phyloP scores from a whole-genome alignment of 2,329 filamentous ascomycete species.

The Trichophyton schoenleinii region DNA sequence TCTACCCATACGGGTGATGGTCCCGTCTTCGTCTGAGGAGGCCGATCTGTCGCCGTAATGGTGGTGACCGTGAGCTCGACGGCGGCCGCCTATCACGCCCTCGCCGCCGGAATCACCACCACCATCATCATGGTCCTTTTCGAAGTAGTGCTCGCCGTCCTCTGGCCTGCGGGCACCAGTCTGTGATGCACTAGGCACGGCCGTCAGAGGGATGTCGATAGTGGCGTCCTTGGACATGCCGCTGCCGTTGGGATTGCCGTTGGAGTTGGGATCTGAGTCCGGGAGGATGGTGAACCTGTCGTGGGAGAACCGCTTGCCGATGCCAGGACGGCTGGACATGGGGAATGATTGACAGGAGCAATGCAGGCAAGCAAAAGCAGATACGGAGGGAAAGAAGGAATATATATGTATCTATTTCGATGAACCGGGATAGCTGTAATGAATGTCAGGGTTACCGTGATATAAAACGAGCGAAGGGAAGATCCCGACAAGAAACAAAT shows the following conservation, averaged over 20 bases:
- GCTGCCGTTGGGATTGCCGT: too few relatives aligned
- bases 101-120: slow-evolving; percentile 12
- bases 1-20: slow-evolving; percentile 45
- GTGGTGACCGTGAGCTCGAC: slow-evolving; percentile 19
- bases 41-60: slow-evolving; percentile 22
- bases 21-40: slow-evolving; percentile 40
- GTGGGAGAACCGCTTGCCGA: slow-evolving; percentile 31
- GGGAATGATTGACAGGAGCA: background rate
- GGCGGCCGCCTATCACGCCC: slow-evolving; percentile 21
- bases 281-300: slow-evolving; percentile 35
- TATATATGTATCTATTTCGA: background rate
- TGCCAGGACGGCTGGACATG: slow-evolving; percentile 27
- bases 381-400: background rate
- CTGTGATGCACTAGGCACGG: slow-evolving; percentile 39
- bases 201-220: slow-evolving; percentile 50
- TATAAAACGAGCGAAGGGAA: background rate
- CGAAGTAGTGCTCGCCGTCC: slow-evolving; percentile 24
- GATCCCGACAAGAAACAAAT: background rate
- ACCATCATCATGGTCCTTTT: slow-evolving; percentile 18
- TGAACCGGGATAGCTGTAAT: too few relatives aligned
- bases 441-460: too few relatives aligned
- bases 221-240: slow-evolving; percentile 39
- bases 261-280: slow-evolving; percentile 25
- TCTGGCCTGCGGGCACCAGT: slow-evolving; percentile 33
- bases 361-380: background rate